Conservation (phyloP, 2,329 filamentous ascomycete species). For the Hymenotorrendiella dingleyae region DNA sequence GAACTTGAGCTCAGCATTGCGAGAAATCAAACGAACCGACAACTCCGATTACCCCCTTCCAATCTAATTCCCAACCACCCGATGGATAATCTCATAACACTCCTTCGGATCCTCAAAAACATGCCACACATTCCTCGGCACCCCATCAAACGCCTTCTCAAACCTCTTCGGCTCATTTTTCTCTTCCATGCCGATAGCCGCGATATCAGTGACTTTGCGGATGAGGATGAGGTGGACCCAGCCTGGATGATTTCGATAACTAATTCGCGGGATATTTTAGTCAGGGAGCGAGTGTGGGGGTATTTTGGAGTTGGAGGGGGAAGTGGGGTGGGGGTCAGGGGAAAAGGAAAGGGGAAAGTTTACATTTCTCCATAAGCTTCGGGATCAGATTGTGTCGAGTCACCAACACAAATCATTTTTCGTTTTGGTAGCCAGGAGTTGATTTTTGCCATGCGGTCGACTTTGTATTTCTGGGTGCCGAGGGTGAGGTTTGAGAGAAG, state of each 20-base stretch:
- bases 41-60: too few species aligned
- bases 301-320: too few species aligned
- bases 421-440: slow-evolving; percentile 71
- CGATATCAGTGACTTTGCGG: slow-evolving; percentile 72
- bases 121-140: slow-evolving; percentile 68
- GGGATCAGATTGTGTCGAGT: slow-evolving; percentile 86
- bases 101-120: slow-evolving; percentile 76
- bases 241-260: slow-evolving; percentile 57
- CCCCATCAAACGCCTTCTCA: slow-evolving; percentile 70
- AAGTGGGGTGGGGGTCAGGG: too few species aligned
- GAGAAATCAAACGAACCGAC: too few species aligned
- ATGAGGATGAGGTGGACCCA: slow-evolving; percentile 86
- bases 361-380: slow-evolving; percentile 83
- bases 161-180: slow-evolving; percentile 73
- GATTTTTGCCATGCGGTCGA: slow-evolving; percentile 71
- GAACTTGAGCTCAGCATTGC: too few species aligned
- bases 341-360: slow-evolving; percentile 24
- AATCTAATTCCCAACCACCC: not conserved
- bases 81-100: slow-evolving; percentile 39
- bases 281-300: too few species aligned
- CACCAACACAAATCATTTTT: slow-evolving; percentile 79
- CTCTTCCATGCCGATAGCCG: slow-evolving; percentile 60
- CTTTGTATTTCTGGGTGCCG: slow-evolving; percentile 81
- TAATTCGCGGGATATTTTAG: slow-evolving; percentile 23
- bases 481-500: slow-evolving; percentile 73